These are phyloP conservation scores for Claviceps lovelessii DNA, from an alignment of 2,329 filamentous ascomycete genomes.

Conservation along the genomic window DNA sequence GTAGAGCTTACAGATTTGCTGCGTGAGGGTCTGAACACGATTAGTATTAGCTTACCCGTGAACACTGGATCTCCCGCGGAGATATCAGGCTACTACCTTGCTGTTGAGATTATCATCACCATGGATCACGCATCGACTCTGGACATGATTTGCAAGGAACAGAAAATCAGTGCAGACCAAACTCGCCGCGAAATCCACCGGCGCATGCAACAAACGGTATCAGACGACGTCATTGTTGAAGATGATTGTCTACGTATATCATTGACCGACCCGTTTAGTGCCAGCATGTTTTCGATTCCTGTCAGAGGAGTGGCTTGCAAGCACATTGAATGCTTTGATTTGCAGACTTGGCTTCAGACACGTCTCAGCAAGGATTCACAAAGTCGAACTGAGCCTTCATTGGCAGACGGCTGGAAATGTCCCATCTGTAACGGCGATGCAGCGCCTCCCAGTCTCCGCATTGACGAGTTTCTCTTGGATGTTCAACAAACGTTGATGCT, in stretches of 20 bases:
- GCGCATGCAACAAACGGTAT: conserved; percentile 22
- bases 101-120: conserved; percentile 55
- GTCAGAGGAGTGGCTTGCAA: conserved; percentile 55
- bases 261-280: conserved; percentile 53
- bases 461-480: conserved; percentile 59
- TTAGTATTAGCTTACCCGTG: conserved; percentile 36
- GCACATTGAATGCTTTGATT: conserved; percentile 83
- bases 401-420: conserved; percentile 68
- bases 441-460: conserved; percentile 52
- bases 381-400: conserved; percentile 31
- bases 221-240: conserved; percentile 48
- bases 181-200: conserved; percentile 44
- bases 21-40: conserved; percentile 41
- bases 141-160: conserved; percentile 21
- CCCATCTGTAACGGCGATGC: conserved; percentile 70
- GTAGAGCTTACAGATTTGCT: conserved; percentile 56
- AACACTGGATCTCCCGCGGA: conserved; percentile 13
- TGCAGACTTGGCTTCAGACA: conserved; percentile 64
- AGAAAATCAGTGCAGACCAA: conserved; percentile 27
- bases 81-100: conserved; percentile 37
- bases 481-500: conserved; percentile 40
- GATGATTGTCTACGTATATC: conserved; percentile 42
- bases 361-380: conserved; percentile 32
- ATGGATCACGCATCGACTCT: conserved; percentile 31
- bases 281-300: conserved; percentile 51